Evolutionary conservation across 2,329 filamentous ascomycete genomes (phyloP).

Genomic region (Dothideomycetidae sp.): DNA sequence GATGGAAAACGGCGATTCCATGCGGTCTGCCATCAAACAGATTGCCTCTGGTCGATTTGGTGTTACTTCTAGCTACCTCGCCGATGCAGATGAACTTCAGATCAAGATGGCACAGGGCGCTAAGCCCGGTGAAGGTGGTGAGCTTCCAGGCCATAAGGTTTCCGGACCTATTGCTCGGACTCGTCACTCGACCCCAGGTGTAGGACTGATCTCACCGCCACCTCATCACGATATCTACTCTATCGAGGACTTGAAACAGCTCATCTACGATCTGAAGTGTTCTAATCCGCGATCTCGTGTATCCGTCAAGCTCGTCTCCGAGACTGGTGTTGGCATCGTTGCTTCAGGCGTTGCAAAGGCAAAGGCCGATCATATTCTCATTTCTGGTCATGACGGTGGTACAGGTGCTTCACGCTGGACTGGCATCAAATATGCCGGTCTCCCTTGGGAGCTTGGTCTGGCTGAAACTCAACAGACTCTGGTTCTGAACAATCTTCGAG

Average conservation of each 20-base stretch:
- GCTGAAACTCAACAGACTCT: conserved; percentile 95
- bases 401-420: conserved; percentile 96
- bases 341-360: conserved; percentile 95
- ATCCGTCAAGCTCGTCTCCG: conserved; percentile 93
- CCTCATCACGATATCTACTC: conserved; percentile 98
- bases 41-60: conserved; percentile 92
- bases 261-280: conserved; percentile 96
- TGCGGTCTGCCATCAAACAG: conserved; percentile 96
- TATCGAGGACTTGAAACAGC: conserved; percentile 92
- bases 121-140: conserved; percentile 94
- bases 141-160: conserved; percentile 93
- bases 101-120: conserved; percentile 99
- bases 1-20: conserved; percentile 84
- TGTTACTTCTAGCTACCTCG: conserved; percentile 87
- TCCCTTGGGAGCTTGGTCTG: conserved; percentile 92
- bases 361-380: conserved; percentile 91
- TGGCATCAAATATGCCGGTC: conserved; percentile 94
- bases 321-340: conserved; percentile 94
- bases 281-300: conserved; percentile 83
- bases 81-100: conserved; percentile 88
- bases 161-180: conserved; percentile 87
- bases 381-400: conserved; percentile 92
- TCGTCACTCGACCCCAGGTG: conserved; percentile 88
- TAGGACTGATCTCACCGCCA: conserved; percentile 88
- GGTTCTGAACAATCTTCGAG: conserved; percentile 87